Conservation (phyloP, 345 rosid species). For the Linum trigynum region DNA sequence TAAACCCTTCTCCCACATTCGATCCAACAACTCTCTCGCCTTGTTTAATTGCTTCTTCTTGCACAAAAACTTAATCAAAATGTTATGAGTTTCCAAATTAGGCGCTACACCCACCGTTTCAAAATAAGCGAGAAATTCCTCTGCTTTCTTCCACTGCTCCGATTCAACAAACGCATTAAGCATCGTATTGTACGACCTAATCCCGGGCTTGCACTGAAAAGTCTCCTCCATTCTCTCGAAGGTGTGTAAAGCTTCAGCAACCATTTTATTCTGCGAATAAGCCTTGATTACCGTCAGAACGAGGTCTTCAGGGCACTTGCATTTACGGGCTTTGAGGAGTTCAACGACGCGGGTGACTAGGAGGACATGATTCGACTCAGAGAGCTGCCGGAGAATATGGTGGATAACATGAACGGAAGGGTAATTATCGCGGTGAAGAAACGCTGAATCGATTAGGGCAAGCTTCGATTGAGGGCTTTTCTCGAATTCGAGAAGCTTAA, state of each 20-base stretch:
- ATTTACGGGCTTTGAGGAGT: constrained; percentile 43
- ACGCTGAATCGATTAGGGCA: constrained; percentile 55
- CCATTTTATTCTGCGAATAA: constrained; percentile 53
- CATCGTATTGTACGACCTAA: constrained; percentile 55
- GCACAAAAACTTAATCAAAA: constrained; percentile 65
- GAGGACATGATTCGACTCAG: constrained; percentile 31
- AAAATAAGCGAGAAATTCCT: constrained; percentile 40
- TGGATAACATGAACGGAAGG: constrained; percentile 61
- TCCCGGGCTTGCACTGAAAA: constrained; percentile 68
- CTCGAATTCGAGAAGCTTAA: constrained; percentile 57
- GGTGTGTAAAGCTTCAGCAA: constrained; percentile 46
- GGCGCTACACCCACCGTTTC: constrained; percentile 43
- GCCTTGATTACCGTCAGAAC: constrained; percentile 55
- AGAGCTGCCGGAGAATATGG: constrained; percentile 70
- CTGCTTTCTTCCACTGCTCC: constrained; percentile 45
- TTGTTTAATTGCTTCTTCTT: constrained; percentile 49
- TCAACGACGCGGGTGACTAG: constrained; percentile 49
- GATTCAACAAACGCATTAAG: constrained; percentile 54
- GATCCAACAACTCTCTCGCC: constrained; percentile 43
- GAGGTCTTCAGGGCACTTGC: constrained; percentile 69
- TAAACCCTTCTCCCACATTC: constrained; percentile 49
- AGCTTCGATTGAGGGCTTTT: constrained; percentile 42
- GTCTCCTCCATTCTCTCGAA: constrained; percentile 54
- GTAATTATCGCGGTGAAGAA: constrained; percentile 36
- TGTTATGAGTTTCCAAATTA: constrained; percentile 62